Conservation (phyloP, 129 eudicot species). For the Flaveria trinervia region DNA sequence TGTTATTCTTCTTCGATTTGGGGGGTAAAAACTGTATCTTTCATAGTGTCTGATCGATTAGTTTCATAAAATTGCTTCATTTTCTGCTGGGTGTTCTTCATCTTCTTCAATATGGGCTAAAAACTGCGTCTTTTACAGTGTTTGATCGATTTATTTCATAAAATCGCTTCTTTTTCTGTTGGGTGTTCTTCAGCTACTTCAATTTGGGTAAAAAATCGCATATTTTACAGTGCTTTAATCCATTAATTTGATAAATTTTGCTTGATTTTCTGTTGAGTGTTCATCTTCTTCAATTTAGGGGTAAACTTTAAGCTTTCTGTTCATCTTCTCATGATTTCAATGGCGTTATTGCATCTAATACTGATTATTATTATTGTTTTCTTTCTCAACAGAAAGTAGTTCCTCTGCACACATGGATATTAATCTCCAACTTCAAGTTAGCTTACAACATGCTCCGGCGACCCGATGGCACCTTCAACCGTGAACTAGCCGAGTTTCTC, state of each 20-base stretch:
- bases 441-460: slow-evolving; percentile 89
- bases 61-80: neutral
- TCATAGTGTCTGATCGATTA: neutral
- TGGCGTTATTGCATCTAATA: neutral
- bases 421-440: slow-evolving; percentile 89
- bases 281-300: neutral
- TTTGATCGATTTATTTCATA: neutral
- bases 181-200: neutral
- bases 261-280: slow-evolving; percentile 18
- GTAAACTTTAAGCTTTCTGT: neutral
- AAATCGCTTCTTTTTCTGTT: slow-evolving; percentile 9
- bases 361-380: slow-evolving; percentile 22
- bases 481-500: slow-evolving; percentile 73
- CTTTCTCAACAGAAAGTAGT: slow-evolving; percentile 64
- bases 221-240: neutral
- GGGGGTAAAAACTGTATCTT: neutral
- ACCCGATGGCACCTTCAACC: slow-evolving; percentile 91
- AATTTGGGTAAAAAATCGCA: neutral
- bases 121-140: neutral
- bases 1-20: neutral
- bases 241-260: neutral
- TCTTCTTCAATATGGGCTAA: too few relatives aligned
- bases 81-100: slow-evolving; percentile 6
- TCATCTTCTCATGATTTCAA: neutral
- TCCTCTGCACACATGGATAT: slow-evolving; percentile 91